Base-by-base conservation (phyloP, 805 yeast genomes). In the Wickerhamiella alocasiicola region DNA sequence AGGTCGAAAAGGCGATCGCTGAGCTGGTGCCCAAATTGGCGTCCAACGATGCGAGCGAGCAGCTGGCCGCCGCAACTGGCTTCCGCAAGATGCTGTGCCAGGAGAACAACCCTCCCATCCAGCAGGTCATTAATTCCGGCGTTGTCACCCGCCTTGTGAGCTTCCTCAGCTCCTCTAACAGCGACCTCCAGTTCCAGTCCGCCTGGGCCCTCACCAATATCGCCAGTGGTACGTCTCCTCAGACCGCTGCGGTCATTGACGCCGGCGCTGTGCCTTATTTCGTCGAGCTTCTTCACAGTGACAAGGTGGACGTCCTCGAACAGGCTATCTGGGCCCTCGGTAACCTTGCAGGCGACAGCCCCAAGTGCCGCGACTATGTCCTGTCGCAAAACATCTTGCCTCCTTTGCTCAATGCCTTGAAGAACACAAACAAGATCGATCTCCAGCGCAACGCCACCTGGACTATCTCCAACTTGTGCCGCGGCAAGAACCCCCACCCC, bases 161-260 rank as follows among this genome's bases (percentile, higher is more conserved):
- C 52, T 84, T 87, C 53, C 80, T 91, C 85, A 13, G 23, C 26
- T 69, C 71, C 44, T 68, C 73, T 41, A 85, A 82, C 50, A 85
- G 82, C 54, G 75, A 81, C 70, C 70, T 91, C 53, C 97, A 88
- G 64, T 74, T 91, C 54, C 98, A 91, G 67, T 95, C 97, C 9
- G 96, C 98, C 6, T 91, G 98, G 98, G 97, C 97, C n/a, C 72
- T 91, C 52, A 91, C 98, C 38, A 91, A 91, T 60, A 88, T 91
- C 60, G 97, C 97, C 17, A 83, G 95, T 3, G 98, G 98, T 48
- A 68, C 79, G 39, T 75, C 94, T 31, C 80, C 75, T 36, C 97
- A 91, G 64, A 91, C 98, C 16, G 73, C 72, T 53, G 78, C 78
- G 31, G 97, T 91, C 42, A 91, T 91, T 43, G 88, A 85, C 47